A percentile compares a stretch with the other conserved stretches of the same genome.
Conservation (phyloP, 2,329 filamentous ascomycete species). For the Aspergillus glaucus region DNA sequence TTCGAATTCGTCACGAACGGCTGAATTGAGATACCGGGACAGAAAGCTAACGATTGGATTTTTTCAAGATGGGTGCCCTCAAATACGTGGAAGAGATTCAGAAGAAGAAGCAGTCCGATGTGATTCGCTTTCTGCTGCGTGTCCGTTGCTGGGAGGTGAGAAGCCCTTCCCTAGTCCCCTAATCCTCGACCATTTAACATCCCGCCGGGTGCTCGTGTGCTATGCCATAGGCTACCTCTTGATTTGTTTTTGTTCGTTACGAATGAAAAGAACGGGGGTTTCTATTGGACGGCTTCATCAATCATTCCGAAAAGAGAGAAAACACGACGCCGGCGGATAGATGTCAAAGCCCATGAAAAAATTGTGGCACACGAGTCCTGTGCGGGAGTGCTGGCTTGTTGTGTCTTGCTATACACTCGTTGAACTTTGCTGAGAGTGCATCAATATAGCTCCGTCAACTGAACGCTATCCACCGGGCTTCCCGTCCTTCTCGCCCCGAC, state of each 20-base stretch:
- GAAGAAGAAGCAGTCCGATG: conserved; percentile 99
- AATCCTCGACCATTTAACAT: conserved; percentile 31
- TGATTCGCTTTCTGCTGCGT: conserved; percentile 99
- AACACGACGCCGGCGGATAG: conserved; percentile 26
- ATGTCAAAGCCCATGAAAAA: conserved; percentile 15
- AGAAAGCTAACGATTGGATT: conserved; percentile 2
- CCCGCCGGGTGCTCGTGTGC: conserved; percentile 31
- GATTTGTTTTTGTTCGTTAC: conserved; percentile 15
- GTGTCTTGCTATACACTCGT: conserved; percentile 92
- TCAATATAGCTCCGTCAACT: conserved; percentile 99
- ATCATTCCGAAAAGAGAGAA: conserved; percentile 12
- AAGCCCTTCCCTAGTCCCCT: conserved; percentile 17
- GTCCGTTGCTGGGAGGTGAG: conserved; percentile 98
- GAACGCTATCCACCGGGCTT: conserved; percentile 99
- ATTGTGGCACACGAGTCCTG: conserved; percentile 35
- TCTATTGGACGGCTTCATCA: conserved; percentile 24
- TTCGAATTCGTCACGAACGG: conserved; percentile 1
- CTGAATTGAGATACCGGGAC: not conserved
- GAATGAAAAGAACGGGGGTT: conserved; percentile 16
- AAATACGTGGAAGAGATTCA: conserved; percentile 99
- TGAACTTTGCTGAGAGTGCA: conserved; percentile 99
- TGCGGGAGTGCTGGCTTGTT: conserved; percentile 5
- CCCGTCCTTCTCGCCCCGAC: conserved; percentile 95
- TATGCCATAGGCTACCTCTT: conserved; percentile 27
- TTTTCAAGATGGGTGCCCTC: conserved; percentile 86